Base-by-base conservation (phyloP, 768 basidiomycete species). In the Obba rivulosa region DNA sequence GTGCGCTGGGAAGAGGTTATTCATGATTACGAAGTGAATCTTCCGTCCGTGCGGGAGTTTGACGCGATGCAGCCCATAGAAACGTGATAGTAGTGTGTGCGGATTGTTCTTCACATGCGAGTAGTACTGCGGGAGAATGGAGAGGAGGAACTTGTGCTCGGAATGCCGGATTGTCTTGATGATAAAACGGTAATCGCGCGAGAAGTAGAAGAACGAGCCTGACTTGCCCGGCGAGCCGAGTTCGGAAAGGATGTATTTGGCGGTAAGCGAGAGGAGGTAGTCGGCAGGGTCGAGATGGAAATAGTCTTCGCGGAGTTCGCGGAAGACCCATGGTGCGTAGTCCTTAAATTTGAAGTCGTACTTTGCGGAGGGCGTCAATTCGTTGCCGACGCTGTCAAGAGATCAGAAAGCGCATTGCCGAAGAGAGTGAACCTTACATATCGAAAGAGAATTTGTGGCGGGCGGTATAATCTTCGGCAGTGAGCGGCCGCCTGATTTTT, bases 271-370 rank as follows among this genome's bases (percentile, higher is more conserved):
- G 49, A 98, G 81, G 14, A 99, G 80, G 69, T 99, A 98, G 66
- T 99, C 96, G 31, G 93, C 92, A 2, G 96, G 95, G 63, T 98
- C 96, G 40, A 99, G 80, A 55, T 89, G 85, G 70, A 99, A 98
- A 65, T 85, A 77, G 55, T 93, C 87, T 69, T 98, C 95, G 24
- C 96, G 86, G 13, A 99, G 73, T 47, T 92, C 88, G 22, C 95
- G 89, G 69, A 99, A 99, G 3, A 98, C 90, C 87, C 89, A 96
- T 0, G 96, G 95, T 0, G 94, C 93, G 65, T 98, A 99, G 64
- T 99, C 95, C 67, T 98, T 98, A 77, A 98, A 98, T 69, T 99
- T 99, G 78, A 98, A 98, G 66, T 98, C 96, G 70, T 99, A 99
- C 70, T 85, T 87, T 4, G 95, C 94, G 0, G 93, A 96, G 0